Conservation (phyloP, 2,329 filamentous ascomycete genomes). For the Ceratocystis lukuohia region DNA sequence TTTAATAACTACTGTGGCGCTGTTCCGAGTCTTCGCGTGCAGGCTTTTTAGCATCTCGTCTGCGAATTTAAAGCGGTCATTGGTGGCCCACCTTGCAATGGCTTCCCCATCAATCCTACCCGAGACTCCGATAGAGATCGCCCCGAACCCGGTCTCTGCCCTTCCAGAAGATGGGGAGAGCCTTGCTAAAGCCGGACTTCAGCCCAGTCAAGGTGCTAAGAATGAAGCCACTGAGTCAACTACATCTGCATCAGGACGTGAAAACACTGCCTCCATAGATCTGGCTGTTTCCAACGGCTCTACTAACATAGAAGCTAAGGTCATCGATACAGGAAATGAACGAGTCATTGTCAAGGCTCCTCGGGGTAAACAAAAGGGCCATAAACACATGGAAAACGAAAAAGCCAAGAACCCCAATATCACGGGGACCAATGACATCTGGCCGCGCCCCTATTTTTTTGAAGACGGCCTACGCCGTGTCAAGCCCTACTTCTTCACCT, state of each 20-base stretch:
- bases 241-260: not conserved
- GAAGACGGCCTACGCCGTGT: slow-evolving; percentile 74
- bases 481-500: slow-evolving; percentile 79
- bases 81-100: not conserved
- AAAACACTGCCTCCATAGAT: not conserved
- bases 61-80: not conserved
- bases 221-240: not conserved
- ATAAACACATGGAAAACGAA: slow-evolving; percentile 16
- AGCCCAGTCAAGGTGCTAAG: not conserved
- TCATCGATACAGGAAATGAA: slow-evolving; percentile 15
- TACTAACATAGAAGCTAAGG: slow-evolving; percentile 10
- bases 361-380: slow-evolving; percentile 19
- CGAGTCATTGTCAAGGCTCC: slow-evolving; percentile 15
- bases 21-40: not conserved
- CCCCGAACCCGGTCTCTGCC: not conserved
- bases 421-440: slow-evolving; percentile 22
- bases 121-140: not conserved
- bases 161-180: not conserved
- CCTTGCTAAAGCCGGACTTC: not conserved
- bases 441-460: slow-evolving; percentile 56
- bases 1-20: slow-evolving; percentile 1
- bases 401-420: slow-evolving; percentile 17
- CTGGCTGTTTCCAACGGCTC: slow-evolving; percentile 11
- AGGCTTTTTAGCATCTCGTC: not conserved
- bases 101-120: not conserved